phyloP scores from a whole-genome alignment of 805 yeast genomes.

The Lipomyces lipofer region DNA sequence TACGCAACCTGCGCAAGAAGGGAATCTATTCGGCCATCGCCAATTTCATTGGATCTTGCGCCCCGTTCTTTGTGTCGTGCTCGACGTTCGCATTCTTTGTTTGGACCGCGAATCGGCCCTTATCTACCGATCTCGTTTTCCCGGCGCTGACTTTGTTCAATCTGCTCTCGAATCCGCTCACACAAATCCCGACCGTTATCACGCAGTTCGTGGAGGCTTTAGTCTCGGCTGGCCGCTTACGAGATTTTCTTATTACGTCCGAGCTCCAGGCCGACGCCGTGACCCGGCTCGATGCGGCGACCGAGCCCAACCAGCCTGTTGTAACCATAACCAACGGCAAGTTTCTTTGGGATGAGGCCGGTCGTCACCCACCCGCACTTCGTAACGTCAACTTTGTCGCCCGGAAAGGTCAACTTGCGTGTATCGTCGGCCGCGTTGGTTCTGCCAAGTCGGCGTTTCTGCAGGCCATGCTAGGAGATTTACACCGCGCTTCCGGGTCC shows the following conservation, averaged over 20 bases:
- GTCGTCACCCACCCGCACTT: constrained; percentile 60
- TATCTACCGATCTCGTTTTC: constrained; percentile 84
- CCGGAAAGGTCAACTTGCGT: constrained; percentile 70
- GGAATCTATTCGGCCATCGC: constrained; percentile 70
- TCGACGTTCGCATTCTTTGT: constrained; percentile 84
- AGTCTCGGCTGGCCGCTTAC: constrained; percentile 55
- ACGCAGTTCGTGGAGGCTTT: constrained; percentile 84
- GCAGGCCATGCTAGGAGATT: constrained; percentile 78
- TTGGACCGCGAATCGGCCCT: constrained; percentile 58
- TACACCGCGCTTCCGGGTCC: constrained; percentile 70
- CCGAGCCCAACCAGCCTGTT: constrained; percentile 64
- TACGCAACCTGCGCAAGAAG: constrained; percentile 75
- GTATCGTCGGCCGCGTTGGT: constrained; percentile 88
- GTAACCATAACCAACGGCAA: constrained; percentile 41
- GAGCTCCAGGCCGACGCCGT: constrained; percentile 83
- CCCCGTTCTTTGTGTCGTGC: constrained; percentile 87
- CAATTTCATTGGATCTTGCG: constrained; percentile 74
- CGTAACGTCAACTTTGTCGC: constrained; percentile 62
- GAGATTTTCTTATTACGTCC: constrained; percentile 62
- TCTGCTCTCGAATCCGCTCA: constrained; percentile 83
- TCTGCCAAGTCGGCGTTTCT: constrained; percentile 85
- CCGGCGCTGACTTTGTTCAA: constrained; percentile 87
- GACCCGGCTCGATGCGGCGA: constrained; percentile 57
- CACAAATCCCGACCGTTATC: constrained; percentile 85
- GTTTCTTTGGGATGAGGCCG: constrained; percentile 64